Percentiles rank a stretch among this genome's conserved stretches.
These are phyloP conservation scores for Epichloe scottii DNA, from an alignment of 2,329 filamentous ascomycete genomes.

Conservation along the genomic window DNA sequence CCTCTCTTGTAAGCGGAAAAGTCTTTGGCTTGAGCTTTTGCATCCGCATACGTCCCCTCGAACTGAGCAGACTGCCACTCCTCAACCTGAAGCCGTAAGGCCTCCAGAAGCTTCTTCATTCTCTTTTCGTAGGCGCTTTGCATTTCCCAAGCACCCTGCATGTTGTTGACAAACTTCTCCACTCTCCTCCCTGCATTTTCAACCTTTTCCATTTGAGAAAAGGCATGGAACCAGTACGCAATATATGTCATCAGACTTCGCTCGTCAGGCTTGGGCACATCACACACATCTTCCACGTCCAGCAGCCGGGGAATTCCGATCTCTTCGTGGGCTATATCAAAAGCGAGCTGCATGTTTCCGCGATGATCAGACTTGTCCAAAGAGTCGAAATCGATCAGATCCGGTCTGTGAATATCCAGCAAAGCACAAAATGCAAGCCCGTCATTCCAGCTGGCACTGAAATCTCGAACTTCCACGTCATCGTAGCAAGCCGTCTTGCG, in stretches of 20 bases:
- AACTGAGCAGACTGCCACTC: conserved; percentile 72
- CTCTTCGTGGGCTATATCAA: conserved; percentile 90
- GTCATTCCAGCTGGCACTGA: conserved; percentile 94
- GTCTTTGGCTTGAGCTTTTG: conserved; percentile 70
- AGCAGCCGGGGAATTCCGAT: conserved; percentile 93
- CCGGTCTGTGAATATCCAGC: conserved; percentile 90
- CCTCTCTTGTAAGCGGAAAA: conserved; percentile 86
- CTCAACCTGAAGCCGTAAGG: conserved; percentile 60
- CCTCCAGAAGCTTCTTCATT: conserved; percentile 69
- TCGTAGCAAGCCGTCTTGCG: conserved; percentile 98
- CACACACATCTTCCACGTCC: conserved; percentile 95
- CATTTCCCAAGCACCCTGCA: conserved; percentile 99
- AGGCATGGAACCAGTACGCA: conserved; percentile 99
- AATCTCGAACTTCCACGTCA: conserved; percentile 89
- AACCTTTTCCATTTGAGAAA: conserved; percentile 97
- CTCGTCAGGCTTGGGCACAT: conserved; percentile 92
- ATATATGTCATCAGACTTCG: conserved; percentile 98
- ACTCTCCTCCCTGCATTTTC: conserved; percentile 93
- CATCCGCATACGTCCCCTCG: conserved; percentile 83
- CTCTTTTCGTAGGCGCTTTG: conserved; percentile 89
- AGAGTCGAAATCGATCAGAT: conserved; percentile 91
- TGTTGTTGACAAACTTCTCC: conserved; percentile 96
- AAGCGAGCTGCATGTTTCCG: conserved; percentile 96
- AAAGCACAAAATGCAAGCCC: conserved; percentile 93
- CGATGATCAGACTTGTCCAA: conserved; percentile 89